phyloP scores from a whole-genome alignment of 2,329 filamentous ascomycete genomes.

The Chaetomiaceae sp. region DNA sequence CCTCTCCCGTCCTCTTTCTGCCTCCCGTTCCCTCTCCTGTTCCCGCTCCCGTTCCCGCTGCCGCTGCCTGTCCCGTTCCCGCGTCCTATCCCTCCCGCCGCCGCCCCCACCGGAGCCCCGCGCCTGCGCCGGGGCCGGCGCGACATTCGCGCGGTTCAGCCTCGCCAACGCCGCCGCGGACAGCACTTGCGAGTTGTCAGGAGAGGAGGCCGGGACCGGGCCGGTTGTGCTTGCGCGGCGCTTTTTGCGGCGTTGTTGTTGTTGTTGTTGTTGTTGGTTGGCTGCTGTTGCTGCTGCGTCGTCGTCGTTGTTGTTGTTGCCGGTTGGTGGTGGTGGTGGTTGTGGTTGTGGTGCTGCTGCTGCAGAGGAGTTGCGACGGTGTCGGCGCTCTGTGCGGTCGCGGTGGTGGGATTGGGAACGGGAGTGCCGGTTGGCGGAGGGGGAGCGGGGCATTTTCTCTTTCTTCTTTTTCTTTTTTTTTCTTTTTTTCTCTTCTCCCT shows the following conservation, averaged over 20 bases:
- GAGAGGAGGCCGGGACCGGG: neutral
- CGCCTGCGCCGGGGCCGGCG: neutral
- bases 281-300: constrained; percentile 6
- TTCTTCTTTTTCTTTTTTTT: neutral
- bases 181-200: neutral
- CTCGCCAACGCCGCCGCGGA: constrained; percentile 20
- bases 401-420: constrained; percentile 7
- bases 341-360: constrained; percentile 5
- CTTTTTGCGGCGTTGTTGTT: constrained; percentile 6
- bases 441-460: constrained; percentile 19
- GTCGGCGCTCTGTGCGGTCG: constrained; percentile 6
- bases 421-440: constrained; percentile 11
- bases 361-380: constrained; percentile 12
- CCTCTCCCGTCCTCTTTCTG: constrained; percentile 13
- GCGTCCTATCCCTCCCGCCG: constrained; percentile 5
- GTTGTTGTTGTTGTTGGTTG: neutral
- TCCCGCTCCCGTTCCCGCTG: constrained; percentile 8
- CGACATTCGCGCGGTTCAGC: constrained; percentile 18
- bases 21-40: constrained; percentile 11
- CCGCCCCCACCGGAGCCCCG: neutral
- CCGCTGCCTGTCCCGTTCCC: constrained; percentile 10
- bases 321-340: constrained; percentile 6
- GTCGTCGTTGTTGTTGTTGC: neutral
- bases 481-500: neutral
- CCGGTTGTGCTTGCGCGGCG: constrained; percentile 5